Evolutionary conservation across 1,284 basidiomycete genomes (phyloP), one percentile per base, ranked within the genome.

Genomic region (Phylloboletellus chloephorus): DNA sequence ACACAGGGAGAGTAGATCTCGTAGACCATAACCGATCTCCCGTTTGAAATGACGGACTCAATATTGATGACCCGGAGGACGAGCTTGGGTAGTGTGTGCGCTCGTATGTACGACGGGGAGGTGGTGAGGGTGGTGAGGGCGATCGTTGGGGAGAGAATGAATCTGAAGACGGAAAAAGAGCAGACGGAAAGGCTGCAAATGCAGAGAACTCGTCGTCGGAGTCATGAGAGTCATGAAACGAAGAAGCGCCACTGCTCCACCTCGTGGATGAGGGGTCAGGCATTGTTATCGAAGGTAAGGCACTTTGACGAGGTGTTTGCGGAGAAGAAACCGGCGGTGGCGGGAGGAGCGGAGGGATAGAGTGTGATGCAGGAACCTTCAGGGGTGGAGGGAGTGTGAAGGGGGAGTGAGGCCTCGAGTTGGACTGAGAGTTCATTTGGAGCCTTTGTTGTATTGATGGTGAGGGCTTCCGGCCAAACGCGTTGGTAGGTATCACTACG

Each of bases 191-290:
- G 6, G 52, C 49, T 19, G 47, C 12, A 46, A 65, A 65, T 10
- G 56, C 58, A 23, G 50, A 45, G 26, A 64, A 61, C 34, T 63
- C 61, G 16, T 60, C 62, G n/a, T 65, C 52, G 0, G 42, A 40
- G 20, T 49, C 58, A 11, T 43, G n/a, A 28, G 24, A 20, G 20
- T 55, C 44, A 30, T 40, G 37, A 5, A 31, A 35, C 5, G 33
- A 32, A 10, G 39, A 41, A 30, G 32, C 4, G 23, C 30, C 22
- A 15, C 31, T 35, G 34, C 16, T 33, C 32, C 11, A 39, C 11
- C 21, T 32, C 20, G 24, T 31, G 29, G 34, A 41, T 30, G 44
- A 44, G 15, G 44, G 16, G 2, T 19, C 26, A 13, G 37, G 13
- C 21, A 31, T 22, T 7, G 32, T 15, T 1, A 22, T 21, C 12